Evolutionary conservation across 306 rosid genomes (phyloP).

Genomic region (Fragaria iinumae): DNA sequence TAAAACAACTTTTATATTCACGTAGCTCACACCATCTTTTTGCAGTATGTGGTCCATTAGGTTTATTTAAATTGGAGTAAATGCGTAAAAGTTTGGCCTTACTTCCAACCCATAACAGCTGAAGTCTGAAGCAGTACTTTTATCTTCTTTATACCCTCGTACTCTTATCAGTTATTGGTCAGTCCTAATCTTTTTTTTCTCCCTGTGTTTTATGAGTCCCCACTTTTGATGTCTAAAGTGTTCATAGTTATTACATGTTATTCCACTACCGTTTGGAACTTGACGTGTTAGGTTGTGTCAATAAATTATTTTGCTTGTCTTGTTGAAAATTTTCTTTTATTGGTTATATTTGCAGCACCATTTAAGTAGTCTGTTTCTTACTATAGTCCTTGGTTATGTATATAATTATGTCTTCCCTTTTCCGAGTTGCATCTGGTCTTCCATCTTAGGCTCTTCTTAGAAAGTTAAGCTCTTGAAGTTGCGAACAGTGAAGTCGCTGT

Average conservation of each 20-base stretch:
- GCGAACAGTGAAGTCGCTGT: too few species aligned
- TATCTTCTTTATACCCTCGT: background rate
- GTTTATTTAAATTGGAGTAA: background rate
- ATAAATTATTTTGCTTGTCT: too few species aligned
- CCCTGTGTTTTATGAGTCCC: background rate
- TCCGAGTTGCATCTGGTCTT: slow-evolving; percentile 3
- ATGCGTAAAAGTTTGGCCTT: background rate
- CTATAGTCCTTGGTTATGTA: background rate
- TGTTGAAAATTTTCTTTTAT: background rate
- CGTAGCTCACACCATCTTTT: background rate
- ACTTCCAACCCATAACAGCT: background rate
- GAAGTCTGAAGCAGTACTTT: background rate
- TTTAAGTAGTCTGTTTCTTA: background rate
- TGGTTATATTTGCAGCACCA: background rate
- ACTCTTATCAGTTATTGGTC: background rate
- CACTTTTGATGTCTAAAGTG: background rate
- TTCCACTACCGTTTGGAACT: background rate
- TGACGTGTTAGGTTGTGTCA: background rate
- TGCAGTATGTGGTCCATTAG: background rate
- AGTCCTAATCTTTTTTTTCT: background rate
- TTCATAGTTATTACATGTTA: background rate
- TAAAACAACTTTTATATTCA: background rate
- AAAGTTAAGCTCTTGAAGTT: background rate
- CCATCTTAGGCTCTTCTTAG: background rate
- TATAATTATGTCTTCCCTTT: background rate